A percentile compares a stretch with the other conserved stretches of the same genome.
Conservation (phyloP, 2,329 filamentous ascomycete genomes). For the Malbranchea zuffiana region DNA sequence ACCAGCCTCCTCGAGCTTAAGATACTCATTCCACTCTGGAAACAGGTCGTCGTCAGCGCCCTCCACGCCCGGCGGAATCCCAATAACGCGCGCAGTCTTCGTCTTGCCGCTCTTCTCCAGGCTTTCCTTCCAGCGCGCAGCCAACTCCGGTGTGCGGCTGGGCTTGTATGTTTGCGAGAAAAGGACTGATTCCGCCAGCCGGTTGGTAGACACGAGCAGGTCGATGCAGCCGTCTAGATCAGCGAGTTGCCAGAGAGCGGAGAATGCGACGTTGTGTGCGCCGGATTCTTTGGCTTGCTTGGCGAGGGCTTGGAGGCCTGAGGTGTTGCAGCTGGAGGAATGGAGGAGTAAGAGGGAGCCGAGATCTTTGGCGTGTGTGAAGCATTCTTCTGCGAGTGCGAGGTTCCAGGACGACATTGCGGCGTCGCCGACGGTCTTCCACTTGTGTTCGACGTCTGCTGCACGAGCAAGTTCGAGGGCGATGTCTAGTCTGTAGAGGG, state of each 20-base stretch:
- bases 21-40: slow-evolving; percentile 89
- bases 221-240: slow-evolving; percentile 74
- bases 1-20: slow-evolving; percentile 67
- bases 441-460: slow-evolving; percentile 88
- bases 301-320: slow-evolving; percentile 62
- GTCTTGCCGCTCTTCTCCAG: slow-evolving; percentile 77
- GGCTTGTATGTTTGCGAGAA: slow-evolving; percentile 96
- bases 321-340: slow-evolving; percentile 69
- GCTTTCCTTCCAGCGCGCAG: slow-evolving; percentile 67
- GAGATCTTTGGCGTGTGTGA: slow-evolving; percentile 78
- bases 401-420: slow-evolving; percentile 82
- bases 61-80: slow-evolving; percentile 63
- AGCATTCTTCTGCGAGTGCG: slow-evolving; percentile 80
- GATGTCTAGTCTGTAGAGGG: slow-evolving; percentile 71
- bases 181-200: slow-evolving; percentile 74
- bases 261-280: slow-evolving; percentile 87
- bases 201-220: slow-evolving; percentile 65
- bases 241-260: slow-evolving; percentile 74
- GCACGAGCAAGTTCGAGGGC: slow-evolving; percentile 73
- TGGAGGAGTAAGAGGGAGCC: slow-evolving; percentile 81
- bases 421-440: slow-evolving; percentile 93
- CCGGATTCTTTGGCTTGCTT: slow-evolving; percentile 63
- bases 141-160: slow-evolving; percentile 56
- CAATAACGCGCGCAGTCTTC: slow-evolving; percentile 73
- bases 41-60: slow-evolving; percentile 66